These are phyloP conservation scores for Akanthomyces muscarius DNA, from an alignment of 2,329 filamentous ascomycete species.

Conservation along the genomic window DNA sequence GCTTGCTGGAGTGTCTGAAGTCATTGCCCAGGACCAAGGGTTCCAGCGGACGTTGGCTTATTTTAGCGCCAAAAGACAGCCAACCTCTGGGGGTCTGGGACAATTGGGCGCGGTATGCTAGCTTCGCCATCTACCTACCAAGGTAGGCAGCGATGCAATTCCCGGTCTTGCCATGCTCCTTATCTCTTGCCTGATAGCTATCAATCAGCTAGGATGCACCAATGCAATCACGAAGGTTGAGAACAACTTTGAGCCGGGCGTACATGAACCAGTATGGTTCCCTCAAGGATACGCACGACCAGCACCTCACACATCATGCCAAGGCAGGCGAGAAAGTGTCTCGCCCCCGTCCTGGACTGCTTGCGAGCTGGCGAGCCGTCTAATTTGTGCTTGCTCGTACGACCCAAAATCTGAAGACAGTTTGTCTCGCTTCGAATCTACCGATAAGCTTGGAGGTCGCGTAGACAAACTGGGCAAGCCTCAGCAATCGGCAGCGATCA, in stretches of 20 bases:
- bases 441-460: neutral
- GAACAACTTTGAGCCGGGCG: neutral
- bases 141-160: neutral
- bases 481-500: neutral
- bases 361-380: neutral
- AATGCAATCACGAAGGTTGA: neutral
- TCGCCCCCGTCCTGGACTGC: neutral
- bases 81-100: neutral
- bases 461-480: neutral
- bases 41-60: conserved; percentile 4
- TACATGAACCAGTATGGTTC: neutral
- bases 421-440: neutral
- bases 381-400: neutral
- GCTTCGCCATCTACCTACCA: neutral
- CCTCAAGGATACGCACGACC: neutral
- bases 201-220: neutral
- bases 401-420: neutral
- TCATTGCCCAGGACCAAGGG: neutral
- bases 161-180: neutral
- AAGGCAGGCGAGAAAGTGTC: neutral
- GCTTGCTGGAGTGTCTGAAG: neutral
- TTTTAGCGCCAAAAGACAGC: conserved; percentile 1
- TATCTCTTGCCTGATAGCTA: neutral
- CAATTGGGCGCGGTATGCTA: neutral
- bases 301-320: neutral